Evolutionary conservation across 163 green algal species (phyloP), one percentile per base, ranked within the genome.

Genomic region (Prototheca cutis): DNA sequence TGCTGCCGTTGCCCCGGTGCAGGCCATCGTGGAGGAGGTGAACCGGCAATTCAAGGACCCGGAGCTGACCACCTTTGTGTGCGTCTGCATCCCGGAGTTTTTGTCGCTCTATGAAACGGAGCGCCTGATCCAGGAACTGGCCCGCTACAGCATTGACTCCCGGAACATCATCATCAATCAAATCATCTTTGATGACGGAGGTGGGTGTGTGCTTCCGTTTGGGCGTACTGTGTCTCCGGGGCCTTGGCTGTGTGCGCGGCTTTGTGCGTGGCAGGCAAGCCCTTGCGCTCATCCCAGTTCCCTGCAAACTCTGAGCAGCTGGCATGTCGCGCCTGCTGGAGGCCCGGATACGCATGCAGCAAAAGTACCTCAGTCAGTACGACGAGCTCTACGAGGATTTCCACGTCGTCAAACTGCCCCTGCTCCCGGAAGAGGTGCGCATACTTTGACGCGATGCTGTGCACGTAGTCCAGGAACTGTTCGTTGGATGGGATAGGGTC

Each of bases 101-200:
- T 79, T 98, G 17, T 92, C 79, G 8, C 78, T 98, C 15, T 98
- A 97, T 58, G 91, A 98, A 79, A 98, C 91, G 29, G 91, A 98
- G 74, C 79, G 91, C 0, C 79, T 98, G 15, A 87, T 98, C 30
- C 83, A 97, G 80, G 91, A 98, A 74, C 84, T 98, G 63, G 90
- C 90, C 27, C 85, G 84, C 53, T 96, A 89, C 69, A 87, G 94
- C 36, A 98, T 98, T 24, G 91, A 98, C 74, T 81, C 71, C 40
- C 85, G 81, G 61, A 96, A 96, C 74, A 91, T 98, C 31, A 75
- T 98, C 30, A 95, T 98, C 79, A 98, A 98, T 67, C 91, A 98
- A 59, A 76, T 97, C 55, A 90, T 94, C 30, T 91, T 86, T 51
- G 79, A 76, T 4, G 80, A 93, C 52, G 73, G 71, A 63, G 78